These are phyloP conservation scores for Teunomyces kruisii DNA, from an alignment of 805 yeast species.

Conservation along the genomic window DNA sequence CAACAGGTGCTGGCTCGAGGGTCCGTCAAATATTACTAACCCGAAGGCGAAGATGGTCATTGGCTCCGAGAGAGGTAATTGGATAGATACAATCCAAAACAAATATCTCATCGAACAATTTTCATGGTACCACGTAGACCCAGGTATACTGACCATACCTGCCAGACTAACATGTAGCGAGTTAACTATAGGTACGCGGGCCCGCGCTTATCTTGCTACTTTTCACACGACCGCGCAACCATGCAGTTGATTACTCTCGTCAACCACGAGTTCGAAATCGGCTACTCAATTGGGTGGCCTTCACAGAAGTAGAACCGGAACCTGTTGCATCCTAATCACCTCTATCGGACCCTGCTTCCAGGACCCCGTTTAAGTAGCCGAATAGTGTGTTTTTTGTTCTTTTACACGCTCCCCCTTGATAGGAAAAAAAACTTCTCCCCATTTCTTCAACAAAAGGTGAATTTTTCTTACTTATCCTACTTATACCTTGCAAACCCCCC, in stretches of 20 bases:
- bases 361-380: background rate
- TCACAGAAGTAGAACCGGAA: background rate
- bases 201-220: background rate
- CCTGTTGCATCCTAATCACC: too few relatives aligned
- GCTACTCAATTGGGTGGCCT: background rate
- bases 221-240: constrained; percentile 3
- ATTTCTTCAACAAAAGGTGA: background rate
- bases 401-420: constrained; percentile 5
- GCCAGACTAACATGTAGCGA: background rate
- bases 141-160: too few relatives aligned
- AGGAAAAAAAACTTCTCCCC: constrained; percentile 5
- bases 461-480: constrained; percentile 1
- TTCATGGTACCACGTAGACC: too few relatives aligned
- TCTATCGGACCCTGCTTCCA: background rate
- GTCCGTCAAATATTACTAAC: background rate
- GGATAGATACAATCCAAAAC: too few relatives aligned
- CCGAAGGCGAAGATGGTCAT: background rate
- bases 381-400: background rate
- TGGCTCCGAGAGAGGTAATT: too few relatives aligned
- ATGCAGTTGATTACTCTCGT: background rate
- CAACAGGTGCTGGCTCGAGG: background rate
- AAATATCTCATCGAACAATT: too few relatives aligned
- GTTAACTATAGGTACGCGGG: background rate
- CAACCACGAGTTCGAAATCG: background rate
- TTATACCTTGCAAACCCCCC: background rate